Percentiles rank a stretch among this genome's conserved stretches.
phyloP scores from a whole-genome alignment of 495 filamentous ascomycete species.

The Daldinia vernicosa region DNA sequence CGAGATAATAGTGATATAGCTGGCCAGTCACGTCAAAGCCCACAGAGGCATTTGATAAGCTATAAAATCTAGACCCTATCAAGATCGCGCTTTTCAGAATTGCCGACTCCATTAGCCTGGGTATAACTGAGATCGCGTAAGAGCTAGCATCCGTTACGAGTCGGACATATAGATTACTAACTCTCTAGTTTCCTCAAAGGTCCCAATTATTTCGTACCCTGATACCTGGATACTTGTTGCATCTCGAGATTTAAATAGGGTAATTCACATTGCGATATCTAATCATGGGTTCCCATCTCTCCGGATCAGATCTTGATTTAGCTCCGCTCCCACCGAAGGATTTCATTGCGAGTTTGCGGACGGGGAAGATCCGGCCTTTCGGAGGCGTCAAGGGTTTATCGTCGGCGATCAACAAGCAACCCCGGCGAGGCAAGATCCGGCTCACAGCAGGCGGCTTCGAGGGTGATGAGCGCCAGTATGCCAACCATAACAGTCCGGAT shows the following conservation, averaged over 20 bases:
- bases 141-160: slow-evolving; percentile 25
- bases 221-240: background rate
- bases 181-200: background rate
- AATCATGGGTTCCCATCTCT: slow-evolving; percentile 56
- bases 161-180: slow-evolving; percentile 11
- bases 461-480: slow-evolving; percentile 55
- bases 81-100: slow-evolving; percentile 9
- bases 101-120: slow-evolving; percentile 11
- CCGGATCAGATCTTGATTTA: slow-evolving; percentile 73
- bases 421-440: slow-evolving; percentile 43
- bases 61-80: slow-evolving; percentile 18
- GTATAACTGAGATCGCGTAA: slow-evolving; percentile 11
- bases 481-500: slow-evolving; percentile 52
- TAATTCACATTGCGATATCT: background rate
- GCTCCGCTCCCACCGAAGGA: slow-evolving; percentile 63
- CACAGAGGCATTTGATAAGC: background rate
- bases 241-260: background rate
- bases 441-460: slow-evolving; percentile 48
- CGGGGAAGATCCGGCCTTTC: slow-evolving; percentile 52
- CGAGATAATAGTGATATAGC: too few relatives aligned
- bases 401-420: slow-evolving; percentile 57
- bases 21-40: background rate
- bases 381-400: slow-evolving; percentile 41
- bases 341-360: slow-evolving; percentile 52
- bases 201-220: background rate